These are phyloP conservation scores for Ascochyta koolunga DNA, from an alignment of 2,329 filamentous ascomycete genomes.

Conservation along the genomic window DNA sequence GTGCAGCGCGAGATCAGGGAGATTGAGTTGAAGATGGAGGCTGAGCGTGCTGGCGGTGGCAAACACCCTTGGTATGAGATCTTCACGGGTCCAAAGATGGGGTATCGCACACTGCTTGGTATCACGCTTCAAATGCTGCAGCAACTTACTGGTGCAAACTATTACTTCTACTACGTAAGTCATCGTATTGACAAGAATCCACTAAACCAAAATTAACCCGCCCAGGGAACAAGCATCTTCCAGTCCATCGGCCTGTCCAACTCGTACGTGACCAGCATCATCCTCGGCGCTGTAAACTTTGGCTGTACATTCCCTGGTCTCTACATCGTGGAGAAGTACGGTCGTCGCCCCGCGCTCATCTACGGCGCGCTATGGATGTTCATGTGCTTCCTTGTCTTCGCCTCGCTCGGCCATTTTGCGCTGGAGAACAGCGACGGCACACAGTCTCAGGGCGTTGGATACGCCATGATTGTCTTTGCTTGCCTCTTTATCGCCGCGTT, in stretches of 20 bases:
- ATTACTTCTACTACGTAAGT: conserved; percentile 55
- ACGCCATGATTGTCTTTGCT: conserved; percentile 70
- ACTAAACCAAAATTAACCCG: background rate
- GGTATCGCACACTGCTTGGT: conserved; percentile 68
- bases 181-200: background rate
- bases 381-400: conserved; percentile 64
- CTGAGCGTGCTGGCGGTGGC: conserved; percentile 53
- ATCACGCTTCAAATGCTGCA: conserved; percentile 69
- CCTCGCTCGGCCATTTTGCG: conserved; percentile 54
- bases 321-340: conserved; percentile 55
- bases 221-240: conserved; percentile 56
- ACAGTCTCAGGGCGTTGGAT: conserved; percentile 56
- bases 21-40: conserved; percentile 62
- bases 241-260: conserved; percentile 49
- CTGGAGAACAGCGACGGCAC: conserved; percentile 43
- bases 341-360: conserved; percentile 55
- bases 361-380: conserved; percentile 57
- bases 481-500: conserved; percentile 71
- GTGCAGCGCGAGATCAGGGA: conserved; percentile 61
- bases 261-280: conserved; percentile 55
- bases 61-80: conserved; percentile 60
- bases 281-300: conserved; percentile 57
- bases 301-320: conserved; percentile 55
- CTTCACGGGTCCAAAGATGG: conserved; percentile 69
- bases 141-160: conserved; percentile 72